These are phyloP conservation scores for Phaeosphaeriaceae sp. DNA, from an alignment of 2,329 filamentous ascomycete genomes.

Conservation along the genomic window DNA sequence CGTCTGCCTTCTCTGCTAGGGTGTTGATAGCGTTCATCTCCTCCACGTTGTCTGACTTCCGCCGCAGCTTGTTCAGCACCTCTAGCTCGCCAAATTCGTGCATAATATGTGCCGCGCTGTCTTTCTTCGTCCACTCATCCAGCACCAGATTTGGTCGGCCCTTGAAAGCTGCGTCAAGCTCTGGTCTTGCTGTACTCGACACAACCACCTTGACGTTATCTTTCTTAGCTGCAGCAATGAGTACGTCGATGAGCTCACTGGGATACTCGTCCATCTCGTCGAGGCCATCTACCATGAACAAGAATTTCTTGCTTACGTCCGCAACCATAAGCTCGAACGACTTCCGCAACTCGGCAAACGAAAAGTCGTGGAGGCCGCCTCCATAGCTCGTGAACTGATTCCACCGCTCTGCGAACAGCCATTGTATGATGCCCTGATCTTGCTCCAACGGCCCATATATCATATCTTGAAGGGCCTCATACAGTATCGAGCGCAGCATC, in stretches of 20 bases:
- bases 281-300: conserved; percentile 42
- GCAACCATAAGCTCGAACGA: conserved; percentile 37
- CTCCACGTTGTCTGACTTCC: conserved; percentile 26
- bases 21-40: conserved; percentile 28
- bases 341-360: conserved; percentile 26
- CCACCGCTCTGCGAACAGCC: conserved; percentile 38
- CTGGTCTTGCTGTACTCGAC: conserved; percentile 33
- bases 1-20: conserved; percentile 32
- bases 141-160: conserved; percentile 28
- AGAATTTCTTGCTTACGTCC: conserved; percentile 37
- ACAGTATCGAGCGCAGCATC: conserved; percentile 35
- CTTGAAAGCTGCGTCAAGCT: conserved; percentile 31
- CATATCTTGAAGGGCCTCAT: conserved; percentile 41
- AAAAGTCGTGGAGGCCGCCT: conserved; percentile 30
- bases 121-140: conserved; percentile 27
- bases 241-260: conserved; percentile 26
- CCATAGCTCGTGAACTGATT: conserved; percentile 37
- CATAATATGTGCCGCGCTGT: conserved; percentile 27
- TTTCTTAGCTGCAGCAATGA: conserved; percentile 24
- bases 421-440: conserved; percentile 29
- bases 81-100: conserved; percentile 25
- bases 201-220: conserved; percentile 42
- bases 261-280: conserved; percentile 37
- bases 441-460: conserved; percentile 39
- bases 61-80: conserved; percentile 26